phyloP scores from a whole-genome alignment of 2,329 filamentous ascomycete genomes.

The Scedosporium minutisporum region DNA sequence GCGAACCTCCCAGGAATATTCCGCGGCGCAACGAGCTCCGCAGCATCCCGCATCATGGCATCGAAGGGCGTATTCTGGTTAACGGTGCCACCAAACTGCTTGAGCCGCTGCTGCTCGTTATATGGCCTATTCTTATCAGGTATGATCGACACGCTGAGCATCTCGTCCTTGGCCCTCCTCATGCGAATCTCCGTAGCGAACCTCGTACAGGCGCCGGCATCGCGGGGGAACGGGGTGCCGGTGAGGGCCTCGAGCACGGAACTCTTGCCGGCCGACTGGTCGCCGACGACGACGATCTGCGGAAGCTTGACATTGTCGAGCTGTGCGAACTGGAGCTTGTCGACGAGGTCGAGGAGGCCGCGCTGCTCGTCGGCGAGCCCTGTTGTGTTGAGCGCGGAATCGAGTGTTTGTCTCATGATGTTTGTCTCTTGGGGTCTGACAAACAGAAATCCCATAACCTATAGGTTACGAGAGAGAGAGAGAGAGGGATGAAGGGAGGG shows the following conservation, averaged over 20 bases:
- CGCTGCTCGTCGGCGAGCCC: conserved; percentile 45
- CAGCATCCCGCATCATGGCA: conserved; percentile 39
- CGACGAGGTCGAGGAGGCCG: conserved; percentile 46
- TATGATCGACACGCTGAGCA: conserved; percentile 42
- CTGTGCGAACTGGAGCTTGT: conserved; percentile 43
- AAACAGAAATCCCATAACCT: conserved; percentile 3
- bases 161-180: conserved; percentile 34
- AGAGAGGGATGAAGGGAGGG: not conserved
- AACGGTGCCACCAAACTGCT: conserved; percentile 38
- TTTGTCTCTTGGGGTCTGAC: conserved; percentile 1
- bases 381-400: conserved; percentile 37
- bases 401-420: conserved; percentile 22
- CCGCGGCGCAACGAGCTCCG: conserved; percentile 39
- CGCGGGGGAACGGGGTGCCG: conserved; percentile 49
- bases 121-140: conserved; percentile 38
- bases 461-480: not conserved
- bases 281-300: conserved; percentile 55
- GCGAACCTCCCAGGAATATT: conserved; percentile 41
- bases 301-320: conserved; percentile 44
- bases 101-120: conserved; percentile 35
- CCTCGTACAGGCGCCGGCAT: conserved; percentile 50
- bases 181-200: conserved; percentile 52
- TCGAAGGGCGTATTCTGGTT: conserved; percentile 36
- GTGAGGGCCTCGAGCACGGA: conserved; percentile 56
- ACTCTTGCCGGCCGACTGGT: conserved; percentile 55